Evolutionary conservation across 345 rosid genomes (phyloP).

Genomic region (Lepidium didymum): DNA sequence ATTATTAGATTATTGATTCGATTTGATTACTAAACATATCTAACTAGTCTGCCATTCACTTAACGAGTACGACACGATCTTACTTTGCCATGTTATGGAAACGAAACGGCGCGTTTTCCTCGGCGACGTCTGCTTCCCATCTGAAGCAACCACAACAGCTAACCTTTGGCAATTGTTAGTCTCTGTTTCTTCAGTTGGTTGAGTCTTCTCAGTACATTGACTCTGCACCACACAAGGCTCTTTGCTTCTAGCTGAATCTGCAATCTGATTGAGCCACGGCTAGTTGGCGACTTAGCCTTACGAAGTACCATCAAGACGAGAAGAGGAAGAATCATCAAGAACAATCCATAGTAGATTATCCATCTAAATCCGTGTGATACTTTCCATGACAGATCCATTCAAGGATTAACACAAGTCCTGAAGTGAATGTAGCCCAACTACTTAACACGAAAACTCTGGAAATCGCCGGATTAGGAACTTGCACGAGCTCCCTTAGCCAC

Average conservation of each 20-base stretch:
- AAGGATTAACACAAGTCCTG: constrained; percentile 17
- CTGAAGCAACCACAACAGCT: constrained; percentile 7
- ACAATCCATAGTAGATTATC: constrained; percentile 22
- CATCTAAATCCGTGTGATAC: constrained; percentile 15
- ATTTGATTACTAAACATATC: background rate
- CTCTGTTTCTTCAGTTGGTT: background rate
- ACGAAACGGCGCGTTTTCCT: constrained; percentile 18
- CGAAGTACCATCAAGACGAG: constrained; percentile 6
- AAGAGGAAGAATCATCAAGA: constrained; percentile 12
- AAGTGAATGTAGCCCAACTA: constrained; percentile 8
- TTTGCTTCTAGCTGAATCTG: background rate
- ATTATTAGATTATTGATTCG: background rate
- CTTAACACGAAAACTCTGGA: constrained; percentile 12
- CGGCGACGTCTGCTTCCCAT: background rate
- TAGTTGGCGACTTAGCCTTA: background rate
- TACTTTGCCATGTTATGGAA: constrained; percentile 12
- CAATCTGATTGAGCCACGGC: background rate
- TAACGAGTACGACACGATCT: constrained; percentile 21
- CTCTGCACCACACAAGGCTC: background rate
- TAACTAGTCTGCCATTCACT: background rate
- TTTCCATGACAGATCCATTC: constrained; percentile 28
- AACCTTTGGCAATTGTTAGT: constrained; percentile 3
- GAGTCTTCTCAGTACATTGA: background rate
- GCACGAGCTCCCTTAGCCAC: background rate
- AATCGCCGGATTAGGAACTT: constrained; percentile 17